Percentiles rank a stretch among this genome's conserved stretches.
phyloP scores from a whole-genome alignment of 305 asterid genomes.

The Petunia hybrid region DNA sequence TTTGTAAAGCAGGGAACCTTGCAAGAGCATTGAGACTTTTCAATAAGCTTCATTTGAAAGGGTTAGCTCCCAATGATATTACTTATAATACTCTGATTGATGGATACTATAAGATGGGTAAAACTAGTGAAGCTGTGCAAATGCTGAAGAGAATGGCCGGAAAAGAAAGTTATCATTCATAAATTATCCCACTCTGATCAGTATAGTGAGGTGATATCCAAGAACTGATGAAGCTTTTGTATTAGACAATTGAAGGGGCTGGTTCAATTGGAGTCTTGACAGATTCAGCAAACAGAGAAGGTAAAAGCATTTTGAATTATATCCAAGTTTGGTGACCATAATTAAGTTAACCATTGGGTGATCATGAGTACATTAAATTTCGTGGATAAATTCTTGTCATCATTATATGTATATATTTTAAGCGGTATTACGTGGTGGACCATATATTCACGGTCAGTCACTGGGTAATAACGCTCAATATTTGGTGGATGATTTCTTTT shows the following conservation, averaged over 20 bases:
- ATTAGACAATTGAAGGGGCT: constrained; percentile 45
- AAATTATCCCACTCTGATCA: constrained; percentile 59
- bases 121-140: constrained; percentile 58
- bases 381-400: background rate
- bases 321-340: background rate
- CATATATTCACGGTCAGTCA: no score
- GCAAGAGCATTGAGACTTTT: constrained; percentile 79
- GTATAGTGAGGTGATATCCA: constrained; percentile 50
- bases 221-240: constrained; percentile 52
- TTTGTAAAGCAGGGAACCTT: constrained; percentile 78
- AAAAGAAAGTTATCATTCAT: constrained; percentile 64
- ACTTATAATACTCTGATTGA: constrained; percentile 78
- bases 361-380: no score
- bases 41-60: constrained; percentile 65
- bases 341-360: background rate
- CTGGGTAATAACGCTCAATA: no score
- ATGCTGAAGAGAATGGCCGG: constrained; percentile 69
- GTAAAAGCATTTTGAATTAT: background rate
- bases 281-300: constrained; percentile 40
- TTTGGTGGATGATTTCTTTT: no score
- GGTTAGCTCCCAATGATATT: constrained; percentile 57
- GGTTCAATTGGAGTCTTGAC: constrained; percentile 40
- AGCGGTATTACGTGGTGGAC: no score
- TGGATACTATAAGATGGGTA: constrained; percentile 70
- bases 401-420: background rate